Evolutionary conservation across 2,329 filamentous ascomycete species (phyloP).

Genomic region (Neonectria neomacrospora): DNA sequence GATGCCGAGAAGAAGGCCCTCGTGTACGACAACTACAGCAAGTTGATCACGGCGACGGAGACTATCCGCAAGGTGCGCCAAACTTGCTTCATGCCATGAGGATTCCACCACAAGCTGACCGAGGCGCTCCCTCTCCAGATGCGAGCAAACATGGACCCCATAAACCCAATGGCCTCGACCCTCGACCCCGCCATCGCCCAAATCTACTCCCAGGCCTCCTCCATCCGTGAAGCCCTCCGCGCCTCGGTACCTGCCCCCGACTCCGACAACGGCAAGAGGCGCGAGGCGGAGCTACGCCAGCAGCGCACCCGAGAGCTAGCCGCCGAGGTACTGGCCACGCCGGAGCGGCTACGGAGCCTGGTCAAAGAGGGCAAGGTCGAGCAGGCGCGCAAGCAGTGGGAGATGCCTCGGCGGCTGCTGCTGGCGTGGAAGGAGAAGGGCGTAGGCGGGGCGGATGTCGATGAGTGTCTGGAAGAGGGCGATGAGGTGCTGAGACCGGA

Average conservation of each 20-base stretch:
- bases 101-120: background rate
- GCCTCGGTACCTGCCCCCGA: constrained; percentile 59
- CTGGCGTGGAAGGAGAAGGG: constrained; percentile 65
- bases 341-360: constrained; percentile 67
- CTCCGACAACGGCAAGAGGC: constrained; percentile 51
- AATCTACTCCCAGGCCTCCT: constrained; percentile 72
- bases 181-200: constrained; percentile 79
- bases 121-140: constrained; percentile 59
- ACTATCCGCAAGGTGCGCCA: constrained; percentile 81
- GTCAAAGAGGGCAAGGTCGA: constrained; percentile 68
- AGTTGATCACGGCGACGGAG: constrained; percentile 94
- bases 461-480: constrained; percentile 64
- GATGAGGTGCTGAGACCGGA: constrained; percentile 57
- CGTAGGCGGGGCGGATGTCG: constrained; percentile 65
- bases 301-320: constrained; percentile 66
- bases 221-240: constrained; percentile 64
- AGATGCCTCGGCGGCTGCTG: constrained; percentile 62
- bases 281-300: constrained; percentile 47
- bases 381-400: constrained; percentile 69
- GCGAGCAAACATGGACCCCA: constrained; percentile 82
- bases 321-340: constrained; percentile 69
- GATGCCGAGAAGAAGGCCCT: constrained; percentile 97
- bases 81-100: background rate
- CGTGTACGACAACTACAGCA: constrained; percentile 98
- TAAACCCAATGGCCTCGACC: constrained; percentile 78